Evolutionary conservation across 345 rosid genomes (phyloP).

Genomic region (Salix brachista): DNA sequence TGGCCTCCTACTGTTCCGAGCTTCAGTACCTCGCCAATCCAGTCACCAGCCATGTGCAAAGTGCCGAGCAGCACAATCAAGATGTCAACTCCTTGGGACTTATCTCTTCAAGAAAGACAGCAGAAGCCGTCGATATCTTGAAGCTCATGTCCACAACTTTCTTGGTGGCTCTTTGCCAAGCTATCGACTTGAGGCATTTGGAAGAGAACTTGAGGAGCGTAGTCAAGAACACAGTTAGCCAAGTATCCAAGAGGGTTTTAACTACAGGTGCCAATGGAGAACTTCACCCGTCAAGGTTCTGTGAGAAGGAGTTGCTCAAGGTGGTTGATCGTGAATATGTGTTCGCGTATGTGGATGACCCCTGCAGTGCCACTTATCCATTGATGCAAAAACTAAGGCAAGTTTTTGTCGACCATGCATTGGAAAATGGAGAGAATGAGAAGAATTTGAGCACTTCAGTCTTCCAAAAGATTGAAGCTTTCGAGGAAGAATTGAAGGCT

Average conservation of each 20-base stretch:
- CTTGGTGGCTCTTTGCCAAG: constrained; percentile 27
- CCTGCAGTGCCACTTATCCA: constrained; percentile 66
- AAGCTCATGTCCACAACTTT: constrained; percentile 27
- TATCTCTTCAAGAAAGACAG: constrained; percentile 25
- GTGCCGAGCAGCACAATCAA: constrained; percentile 27
- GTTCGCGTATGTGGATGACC: constrained; percentile 65
- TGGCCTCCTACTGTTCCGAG: constrained; percentile 29
- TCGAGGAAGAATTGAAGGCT: constrained; percentile 56
- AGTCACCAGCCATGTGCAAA: constrained; percentile 23
- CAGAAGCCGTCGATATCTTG: constrained; percentile 20
- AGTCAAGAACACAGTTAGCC: constrained; percentile 22
- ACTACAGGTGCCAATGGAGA: constrained; percentile 55
- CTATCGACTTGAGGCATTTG: constrained; percentile 25
- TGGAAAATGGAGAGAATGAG: constrained; percentile 56
- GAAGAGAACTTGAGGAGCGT: constrained; percentile 20
- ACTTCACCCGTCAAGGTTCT: constrained; percentile 73
- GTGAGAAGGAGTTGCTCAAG: constrained; percentile 57
- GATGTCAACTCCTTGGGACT: constrained; percentile 22
- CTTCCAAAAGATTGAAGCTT: constrained; percentile 60
- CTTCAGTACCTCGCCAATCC: constrained; percentile 26
- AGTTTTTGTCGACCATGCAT: constrained; percentile 61
- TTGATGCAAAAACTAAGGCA: constrained; percentile 76
- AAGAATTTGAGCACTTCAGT: constrained; percentile 41
- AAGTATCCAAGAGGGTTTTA: constrained; percentile 9
- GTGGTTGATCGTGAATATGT: constrained; percentile 62